Evolutionary conservation across 257 asterid species (phyloP).

Genomic region (Fraxinus cuspidata): DNA sequence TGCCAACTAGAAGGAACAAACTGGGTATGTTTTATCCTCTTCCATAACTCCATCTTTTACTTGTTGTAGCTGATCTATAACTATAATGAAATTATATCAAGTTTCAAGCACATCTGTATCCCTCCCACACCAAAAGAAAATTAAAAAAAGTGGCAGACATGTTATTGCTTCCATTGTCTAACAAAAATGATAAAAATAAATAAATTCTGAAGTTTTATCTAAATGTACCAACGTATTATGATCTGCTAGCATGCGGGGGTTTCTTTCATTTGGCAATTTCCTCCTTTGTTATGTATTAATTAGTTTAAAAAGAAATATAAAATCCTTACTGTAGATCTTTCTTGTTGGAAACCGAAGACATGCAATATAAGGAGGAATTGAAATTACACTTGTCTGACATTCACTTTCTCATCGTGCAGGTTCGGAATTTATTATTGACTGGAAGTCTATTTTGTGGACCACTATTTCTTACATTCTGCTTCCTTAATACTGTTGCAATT

Average conservation of each 20-base stretch:
- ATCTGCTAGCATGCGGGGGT: not conserved
- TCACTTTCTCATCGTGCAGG: conserved; percentile 29
- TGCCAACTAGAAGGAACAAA: conserved; percentile 57
- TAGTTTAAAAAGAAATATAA: not conserved
- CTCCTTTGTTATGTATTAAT: not conserved
- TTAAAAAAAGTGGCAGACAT: not conserved
- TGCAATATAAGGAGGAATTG: not conserved
- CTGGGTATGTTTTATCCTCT: conserved; percentile 40
- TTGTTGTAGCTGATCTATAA: not conserved
- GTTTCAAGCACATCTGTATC: not conserved
- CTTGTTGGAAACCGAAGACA: not conserved
- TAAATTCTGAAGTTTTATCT: not conserved
- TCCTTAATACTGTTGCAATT: conserved; percentile 50
- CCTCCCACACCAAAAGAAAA: not conserved
- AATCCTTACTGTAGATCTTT: not conserved
- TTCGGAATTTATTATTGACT: conserved; percentile 45
- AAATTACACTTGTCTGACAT: conserved; percentile 4
- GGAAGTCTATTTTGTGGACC: conserved; percentile 52
- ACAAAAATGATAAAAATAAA: not conserved
- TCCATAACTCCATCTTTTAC: not conserved
- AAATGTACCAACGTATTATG: not conserved
- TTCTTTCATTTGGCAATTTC: not conserved
- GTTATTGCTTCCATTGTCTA: not conserved
- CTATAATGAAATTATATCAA: not conserved
- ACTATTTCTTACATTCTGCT: conserved; percentile 42